These are phyloP conservation scores for Pythium brachiatum DNA, from an alignment of 352 stramenopile genomes.

Conservation along the genomic window DNA sequence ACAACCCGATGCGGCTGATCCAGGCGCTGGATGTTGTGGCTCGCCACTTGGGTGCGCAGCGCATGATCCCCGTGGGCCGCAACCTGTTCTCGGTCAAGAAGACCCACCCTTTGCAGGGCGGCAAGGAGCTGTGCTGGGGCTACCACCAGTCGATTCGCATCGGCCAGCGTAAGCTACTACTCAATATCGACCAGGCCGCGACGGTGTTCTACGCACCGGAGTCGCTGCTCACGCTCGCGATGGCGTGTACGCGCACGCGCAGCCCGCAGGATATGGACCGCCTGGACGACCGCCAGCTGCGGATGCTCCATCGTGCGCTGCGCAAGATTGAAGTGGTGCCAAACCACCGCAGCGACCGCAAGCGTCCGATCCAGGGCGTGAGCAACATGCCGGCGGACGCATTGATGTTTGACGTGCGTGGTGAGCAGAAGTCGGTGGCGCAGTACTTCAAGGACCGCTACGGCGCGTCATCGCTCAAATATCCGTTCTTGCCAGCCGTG, in stretches of 20 bases:
- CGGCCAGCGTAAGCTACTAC: slow-evolving; percentile 48
- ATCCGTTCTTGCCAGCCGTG: slow-evolving; percentile 63
- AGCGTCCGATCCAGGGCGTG: slow-evolving; percentile 51
- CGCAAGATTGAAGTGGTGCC: slow-evolving; percentile 54
- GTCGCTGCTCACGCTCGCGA: slow-evolving; percentile 50
- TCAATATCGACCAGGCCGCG: slow-evolving; percentile 72
- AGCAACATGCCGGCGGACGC: slow-evolving; percentile 39
- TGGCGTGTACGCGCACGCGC: slow-evolving; percentile 35
- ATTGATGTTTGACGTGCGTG: slow-evolving; percentile 46
- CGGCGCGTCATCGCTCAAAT: slow-evolving; percentile 44
- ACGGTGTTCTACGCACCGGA: slow-evolving; percentile 68
- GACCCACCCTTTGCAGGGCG: slow-evolving; percentile 47
- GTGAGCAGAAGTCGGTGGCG: slow-evolving; percentile 44
- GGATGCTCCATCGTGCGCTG: slow-evolving; percentile 35
- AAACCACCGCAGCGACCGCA: slow-evolving; percentile 62
- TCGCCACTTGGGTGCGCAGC: slow-evolving; percentile 52
- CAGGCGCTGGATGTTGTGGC: slow-evolving; percentile 75
- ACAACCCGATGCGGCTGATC: slow-evolving; percentile 57
- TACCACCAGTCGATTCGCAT: slow-evolving; percentile 71
- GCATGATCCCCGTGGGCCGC: slow-evolving; percentile 53
- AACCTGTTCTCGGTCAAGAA: slow-evolving; percentile 78
- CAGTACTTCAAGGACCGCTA: slow-evolving; percentile 67
- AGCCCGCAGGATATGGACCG: slow-evolving; percentile 36
- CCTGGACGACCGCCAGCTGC: slow-evolving; percentile 34
- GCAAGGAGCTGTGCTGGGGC: slow-evolving; percentile 69